Conservation (phyloP, 768 basidiomycete genomes). For the Gloeopeniophorella convolvens region DNA sequence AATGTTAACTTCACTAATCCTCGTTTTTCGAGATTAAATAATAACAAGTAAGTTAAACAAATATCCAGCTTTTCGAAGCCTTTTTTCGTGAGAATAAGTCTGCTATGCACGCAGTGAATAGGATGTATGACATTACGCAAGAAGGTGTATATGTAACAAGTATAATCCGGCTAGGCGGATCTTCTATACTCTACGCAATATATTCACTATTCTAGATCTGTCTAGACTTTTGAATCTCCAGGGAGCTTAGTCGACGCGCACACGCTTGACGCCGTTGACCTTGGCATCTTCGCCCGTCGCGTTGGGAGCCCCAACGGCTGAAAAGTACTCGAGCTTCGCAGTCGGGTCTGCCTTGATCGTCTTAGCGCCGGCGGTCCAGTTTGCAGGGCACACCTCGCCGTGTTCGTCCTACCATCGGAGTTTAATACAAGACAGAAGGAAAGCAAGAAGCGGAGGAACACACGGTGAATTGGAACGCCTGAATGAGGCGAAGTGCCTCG, state of each 20-base stretch:
- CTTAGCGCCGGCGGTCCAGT: slow-evolving; percentile 77
- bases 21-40: too few species aligned
- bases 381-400: slow-evolving; percentile 90
- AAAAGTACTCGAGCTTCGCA: slow-evolving; percentile 71
- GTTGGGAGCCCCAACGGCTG: slow-evolving; percentile 22
- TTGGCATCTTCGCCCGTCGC: slow-evolving; percentile 26
- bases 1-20: too few species aligned
- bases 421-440: too few species aligned
- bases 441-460: slow-evolving; percentile 23
- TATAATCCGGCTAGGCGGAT: too few species aligned
- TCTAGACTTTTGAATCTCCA: too few species aligned
- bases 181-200: background rate
- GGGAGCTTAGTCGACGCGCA: slow-evolving; percentile 46
- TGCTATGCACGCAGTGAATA: too few species aligned
- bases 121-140: too few species aligned
- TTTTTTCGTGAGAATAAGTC: too few species aligned
- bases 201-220: too few species aligned
- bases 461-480: slow-evolving; percentile 90
- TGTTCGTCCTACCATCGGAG: slow-evolving; percentile 59
- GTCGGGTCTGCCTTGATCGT: slow-evolving; percentile 80
- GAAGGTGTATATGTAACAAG: too few species aligned
- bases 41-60: too few species aligned
- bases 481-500: slow-evolving; percentile 83
- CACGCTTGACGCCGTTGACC: slow-evolving; percentile 50
- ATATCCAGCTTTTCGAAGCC: too few species aligned